Evolutionary conservation across 164 flowering plant species (phyloP).

Genomic region (Tetrastigma voinierianum): DNA sequence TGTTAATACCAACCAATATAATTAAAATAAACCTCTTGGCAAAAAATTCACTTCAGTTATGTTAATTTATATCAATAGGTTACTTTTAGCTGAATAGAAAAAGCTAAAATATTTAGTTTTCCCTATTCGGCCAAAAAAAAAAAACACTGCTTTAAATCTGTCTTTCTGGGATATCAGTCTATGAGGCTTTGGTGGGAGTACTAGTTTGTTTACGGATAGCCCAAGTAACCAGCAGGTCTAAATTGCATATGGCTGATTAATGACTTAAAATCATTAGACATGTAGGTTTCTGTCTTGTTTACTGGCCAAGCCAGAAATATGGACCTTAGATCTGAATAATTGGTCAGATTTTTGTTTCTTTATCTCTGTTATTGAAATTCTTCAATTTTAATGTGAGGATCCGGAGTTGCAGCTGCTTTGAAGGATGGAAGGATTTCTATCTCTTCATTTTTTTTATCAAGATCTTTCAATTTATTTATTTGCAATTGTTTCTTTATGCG

Average conservation of each 20-base stretch:
- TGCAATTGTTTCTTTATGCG: too few species aligned
- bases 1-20: too few species aligned
- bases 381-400: conserved; percentile 29
- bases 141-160: too few species aligned
- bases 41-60: too few species aligned
- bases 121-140: too few species aligned
- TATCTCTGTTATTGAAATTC: background rate
- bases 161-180: background rate
- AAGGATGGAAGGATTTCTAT: conserved; percentile 46
- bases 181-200: background rate
- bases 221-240: background rate
- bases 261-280: background rate
- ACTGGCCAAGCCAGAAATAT: background rate
- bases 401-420: conserved; percentile 30
- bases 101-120: too few species aligned
- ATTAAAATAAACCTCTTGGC: too few species aligned
- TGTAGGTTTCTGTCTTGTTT: background rate
- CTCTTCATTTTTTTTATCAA: conserved; percentile 2
- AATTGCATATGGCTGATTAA: background rate
- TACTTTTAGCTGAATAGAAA: too few species aligned
- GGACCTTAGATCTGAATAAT: conserved; percentile 1
- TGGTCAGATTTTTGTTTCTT: too few species aligned
- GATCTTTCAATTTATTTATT: too few species aligned
- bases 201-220: background rate
- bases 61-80: too few species aligned